phyloP scores from a whole-genome alignment of 345 rosid genomes.

The Eucalyptus pauciflora region DNA sequence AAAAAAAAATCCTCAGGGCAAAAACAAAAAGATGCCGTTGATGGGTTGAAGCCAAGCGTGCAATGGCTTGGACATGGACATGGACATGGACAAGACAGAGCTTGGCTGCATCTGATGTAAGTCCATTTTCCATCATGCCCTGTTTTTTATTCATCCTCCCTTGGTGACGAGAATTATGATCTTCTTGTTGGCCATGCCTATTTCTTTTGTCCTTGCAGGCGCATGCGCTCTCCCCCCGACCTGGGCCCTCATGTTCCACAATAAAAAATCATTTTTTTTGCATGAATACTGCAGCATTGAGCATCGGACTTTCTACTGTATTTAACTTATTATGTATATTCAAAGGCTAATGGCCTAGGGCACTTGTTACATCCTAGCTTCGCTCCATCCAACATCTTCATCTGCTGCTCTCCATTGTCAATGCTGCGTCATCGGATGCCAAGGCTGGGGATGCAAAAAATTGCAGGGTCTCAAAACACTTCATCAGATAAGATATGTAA shows the following conservation, averaged over 20 bases:
- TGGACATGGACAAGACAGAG: not conserved
- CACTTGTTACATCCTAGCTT: not conserved
- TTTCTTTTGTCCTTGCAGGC: not conserved
- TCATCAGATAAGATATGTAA: not conserved
- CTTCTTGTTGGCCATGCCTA: not conserved
- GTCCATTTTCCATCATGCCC: not conserved
- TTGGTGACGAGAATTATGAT: not conserved
- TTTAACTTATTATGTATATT: not conserved
- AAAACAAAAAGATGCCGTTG: not conserved
- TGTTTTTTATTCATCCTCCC: not conserved
- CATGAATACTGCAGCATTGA: not conserved
- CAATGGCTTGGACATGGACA: not conserved
- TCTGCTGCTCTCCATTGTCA: not conserved
- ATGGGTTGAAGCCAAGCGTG: not conserved
- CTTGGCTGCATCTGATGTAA: not conserved
- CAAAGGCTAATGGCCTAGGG: not conserved
- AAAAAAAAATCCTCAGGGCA: not conserved
- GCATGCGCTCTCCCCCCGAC: not conserved
- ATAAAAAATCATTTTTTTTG: not conserved
- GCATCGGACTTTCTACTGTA: not conserved
- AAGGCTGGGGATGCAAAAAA: not conserved
- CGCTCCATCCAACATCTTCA: not conserved
- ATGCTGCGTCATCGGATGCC: not conserved
- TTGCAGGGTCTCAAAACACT: not conserved
- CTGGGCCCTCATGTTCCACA: not conserved